Evolutionary conservation across 2,329 filamentous ascomycete genomes (phyloP), one percentile per base, ranked within the genome.

Genomic region (Paracamarosporium sp.): DNA sequence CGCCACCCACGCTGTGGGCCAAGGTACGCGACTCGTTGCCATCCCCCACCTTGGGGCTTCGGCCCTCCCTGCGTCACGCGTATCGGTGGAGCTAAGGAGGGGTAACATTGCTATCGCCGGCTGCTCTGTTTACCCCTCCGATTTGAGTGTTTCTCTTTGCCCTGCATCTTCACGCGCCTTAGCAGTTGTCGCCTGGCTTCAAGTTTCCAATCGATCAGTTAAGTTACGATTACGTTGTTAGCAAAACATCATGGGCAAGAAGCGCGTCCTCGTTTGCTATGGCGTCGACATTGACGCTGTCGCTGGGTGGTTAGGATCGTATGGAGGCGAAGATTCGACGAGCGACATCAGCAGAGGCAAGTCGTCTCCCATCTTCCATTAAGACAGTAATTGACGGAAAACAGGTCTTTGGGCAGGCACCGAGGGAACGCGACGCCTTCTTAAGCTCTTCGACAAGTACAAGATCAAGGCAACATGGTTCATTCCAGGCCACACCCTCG

Each of bases 251-350:
- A 81, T 80, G 78, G 77, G 71, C 41, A 80, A 81, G 71, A 85
- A 85, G 63, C 78, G 83, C 50, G 81, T 86, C 47, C 80, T 86
- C 35, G 80, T 83, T 41, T 78, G 84, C 63, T 91, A 90, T 65
- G 88, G 88, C 2, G 87, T 92, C 24, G 90, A 92, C 60, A 88
- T 92, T 25, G 89, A 92, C 62, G 89, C 57, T n/a, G 88, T 92
- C 1, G 86, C 89, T 1, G 89, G 90, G 8, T 92, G 90, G 90
- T 80, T 92, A 0, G 90, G 90, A 0, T 90, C 86, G 0, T 92
- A 93, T 66, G 88, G 88, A 15, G 89, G 90, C 35, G 85, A 92
- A 72, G 89, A 92, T 69, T 88, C 85, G 7, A 86, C 85, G 1
- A 90, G 83, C 67, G 90, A 92, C 65, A 91, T 92, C 61, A 89